Evolutionary conservation across 306 rosid genomes (phyloP).

Genomic region (Geum urbanum): DNA sequence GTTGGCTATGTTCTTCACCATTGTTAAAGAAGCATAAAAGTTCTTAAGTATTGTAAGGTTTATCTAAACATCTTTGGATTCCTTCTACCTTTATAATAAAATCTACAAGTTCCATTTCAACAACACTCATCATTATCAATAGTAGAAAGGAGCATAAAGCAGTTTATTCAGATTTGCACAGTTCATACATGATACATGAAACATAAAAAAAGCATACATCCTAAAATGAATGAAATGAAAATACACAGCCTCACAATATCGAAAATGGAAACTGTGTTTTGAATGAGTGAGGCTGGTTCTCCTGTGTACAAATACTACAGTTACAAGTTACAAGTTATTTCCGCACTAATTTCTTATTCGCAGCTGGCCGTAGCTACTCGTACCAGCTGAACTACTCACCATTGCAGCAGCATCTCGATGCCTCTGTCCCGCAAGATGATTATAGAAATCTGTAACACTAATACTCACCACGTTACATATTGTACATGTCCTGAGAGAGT

Average conservation of each 20-base stretch:
- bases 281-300: constrained; percentile 8
- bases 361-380: constrained; percentile 16
- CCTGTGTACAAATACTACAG: neutral
- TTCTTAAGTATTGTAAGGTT: neutral
- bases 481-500: constrained; percentile 31
- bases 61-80: constrained; percentile 36
- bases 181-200: neutral
- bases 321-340: neutral
- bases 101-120: neutral
- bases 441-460: constrained; percentile 38
- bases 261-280: neutral
- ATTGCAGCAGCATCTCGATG: constrained; percentile 31
- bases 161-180: neutral
- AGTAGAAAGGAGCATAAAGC: neutral
- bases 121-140: neutral
- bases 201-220: neutral
- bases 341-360: neutral
- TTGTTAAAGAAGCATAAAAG: neutral
- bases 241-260: constrained; percentile 5
- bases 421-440: constrained; percentile 43
- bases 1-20: neutral
- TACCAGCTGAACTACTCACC: constrained; percentile 29
- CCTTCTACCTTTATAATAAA: constrained; percentile 17
- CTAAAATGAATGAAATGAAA: neutral
- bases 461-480: constrained; percentile 49